Conservation (phyloP, 164 flowering plant species). For the Magnolia sinica region DNA sequence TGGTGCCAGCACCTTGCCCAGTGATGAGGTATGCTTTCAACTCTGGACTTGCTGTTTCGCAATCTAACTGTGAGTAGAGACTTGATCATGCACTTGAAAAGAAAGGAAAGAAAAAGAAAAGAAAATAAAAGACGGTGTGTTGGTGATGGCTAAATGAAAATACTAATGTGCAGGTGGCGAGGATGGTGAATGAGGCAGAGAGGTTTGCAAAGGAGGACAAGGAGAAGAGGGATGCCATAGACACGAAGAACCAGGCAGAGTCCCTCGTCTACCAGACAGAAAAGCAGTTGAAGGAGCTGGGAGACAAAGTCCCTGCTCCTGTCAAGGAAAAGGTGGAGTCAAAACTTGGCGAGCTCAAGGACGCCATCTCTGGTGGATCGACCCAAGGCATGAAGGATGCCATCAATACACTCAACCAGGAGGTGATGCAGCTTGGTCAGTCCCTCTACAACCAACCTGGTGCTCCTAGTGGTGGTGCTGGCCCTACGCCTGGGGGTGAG, state of each 20-base stretch:
- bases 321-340: slow-evolving; percentile 74
- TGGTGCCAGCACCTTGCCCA: slow-evolving; percentile 57
- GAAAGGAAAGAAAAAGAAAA: neutral
- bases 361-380: slow-evolving; percentile 53
- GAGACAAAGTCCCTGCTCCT: slow-evolving; percentile 65
- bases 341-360: slow-evolving; percentile 61
- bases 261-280: slow-evolving; percentile 77
- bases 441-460: slow-evolving; percentile 71
- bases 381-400: slow-evolving; percentile 69
- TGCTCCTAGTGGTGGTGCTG: slow-evolving; percentile 37
- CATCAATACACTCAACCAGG: slow-evolving; percentile 71
- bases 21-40: slow-evolving; percentile 42
- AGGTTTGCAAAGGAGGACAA: slow-evolving; percentile 70
- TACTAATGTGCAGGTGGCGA: slow-evolving; percentile 46
- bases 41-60: neutral
- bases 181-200: slow-evolving; percentile 75
- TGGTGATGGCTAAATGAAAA: neutral
- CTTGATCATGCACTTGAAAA: neutral
- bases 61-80: too few species aligned
- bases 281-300: slow-evolving; percentile 74
- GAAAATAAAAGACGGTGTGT: neutral
- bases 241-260: slow-evolving; percentile 79
- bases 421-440: slow-evolving; percentile 81
- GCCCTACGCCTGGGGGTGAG: slow-evolving; percentile 44
- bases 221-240: slow-evolving; percentile 80